Evolutionary conservation across 805 yeast genomes (phyloP), one percentile per base, ranked within the genome.

Genomic region (Sugiyamaella lignohabitans): DNA sequence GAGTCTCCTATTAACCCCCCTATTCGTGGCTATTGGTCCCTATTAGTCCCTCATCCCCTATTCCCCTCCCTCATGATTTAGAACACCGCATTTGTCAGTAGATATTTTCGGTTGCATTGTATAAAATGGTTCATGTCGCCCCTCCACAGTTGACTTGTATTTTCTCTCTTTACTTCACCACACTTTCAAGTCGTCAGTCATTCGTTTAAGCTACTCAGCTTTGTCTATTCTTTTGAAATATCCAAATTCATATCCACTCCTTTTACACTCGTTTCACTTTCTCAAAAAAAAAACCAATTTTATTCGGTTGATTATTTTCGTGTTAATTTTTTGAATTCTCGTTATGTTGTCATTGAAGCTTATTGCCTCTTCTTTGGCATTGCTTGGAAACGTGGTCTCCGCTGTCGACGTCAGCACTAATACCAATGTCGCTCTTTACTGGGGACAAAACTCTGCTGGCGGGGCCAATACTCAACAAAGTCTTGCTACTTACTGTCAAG

Each of bases 371-470:
- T 27, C 32, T 8, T 14, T 27, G 14, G 38, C 38, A 17, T 16
- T 19, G 21, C 38, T 35, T 6, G 38, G 21, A 8, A 16, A 35
- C 8, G 14, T 14, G 14, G 38, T 35, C 14, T 17, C 38, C 8
- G 38, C 21, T 19, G 18, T 52, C 20, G 49, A 52, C 14, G 40
- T 52, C 5, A 38, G 41, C 16, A 64, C 79, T 22, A 70, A 73
- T 36, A 59, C 70, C 40, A 81, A 83, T 54, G 78, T 84, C 36
- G 93, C 81, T 17, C 72, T 83, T 4, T 85, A 85, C 66, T 85
- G 94, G 94, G 95, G 95, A 42, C 94, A 85, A 64, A 11, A 8
- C 10, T 73, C 75, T 52, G 78, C 74, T 17, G 82, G 82, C 3
- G 32, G 32, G 14, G 11, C 8, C 11, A 27, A 27, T 27, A 58